Conservation (phyloP, 768 basidiomycete species). For the Hericium erinaceus region DNA sequence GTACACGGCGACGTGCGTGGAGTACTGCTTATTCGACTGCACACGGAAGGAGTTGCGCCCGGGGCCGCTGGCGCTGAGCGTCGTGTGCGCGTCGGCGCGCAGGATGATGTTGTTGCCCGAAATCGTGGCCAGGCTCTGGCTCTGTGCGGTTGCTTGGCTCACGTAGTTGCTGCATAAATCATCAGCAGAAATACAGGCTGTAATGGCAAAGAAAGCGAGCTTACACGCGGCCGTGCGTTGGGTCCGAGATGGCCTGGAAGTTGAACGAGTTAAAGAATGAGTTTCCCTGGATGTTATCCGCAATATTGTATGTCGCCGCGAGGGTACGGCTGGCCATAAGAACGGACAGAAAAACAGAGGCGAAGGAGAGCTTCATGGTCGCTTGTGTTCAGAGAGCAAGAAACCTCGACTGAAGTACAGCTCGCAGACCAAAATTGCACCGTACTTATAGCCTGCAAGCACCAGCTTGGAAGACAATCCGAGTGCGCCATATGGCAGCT, state of each 20-base stretch:
- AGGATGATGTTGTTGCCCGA: constrained; percentile 44
- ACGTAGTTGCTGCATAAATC: constrained; percentile 32
- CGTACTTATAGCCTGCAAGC: background rate
- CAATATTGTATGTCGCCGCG: constrained; percentile 37
- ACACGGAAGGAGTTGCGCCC: constrained; percentile 21
- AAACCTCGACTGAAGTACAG: background rate
- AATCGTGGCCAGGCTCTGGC: constrained; percentile 49
- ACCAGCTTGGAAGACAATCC: no score
- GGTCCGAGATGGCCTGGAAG: constrained; percentile 43
- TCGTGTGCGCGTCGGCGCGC: constrained; percentile 43
- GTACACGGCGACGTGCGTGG: constrained; percentile 17
- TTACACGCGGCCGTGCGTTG: constrained; percentile 62
- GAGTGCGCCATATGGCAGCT: no score
- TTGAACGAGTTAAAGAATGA: constrained; percentile 44
- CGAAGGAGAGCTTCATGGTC: background rate
- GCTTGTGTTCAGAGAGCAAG: background rate
- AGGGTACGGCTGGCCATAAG: constrained; percentile 26
- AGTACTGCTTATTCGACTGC: constrained; percentile 29
- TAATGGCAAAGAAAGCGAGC: constrained; percentile 7
- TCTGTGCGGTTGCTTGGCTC: constrained; percentile 35
- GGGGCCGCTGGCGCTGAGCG: constrained; percentile 32
- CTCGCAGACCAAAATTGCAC: background rate
- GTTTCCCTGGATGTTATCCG: constrained; percentile 35
- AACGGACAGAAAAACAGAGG: background rate
- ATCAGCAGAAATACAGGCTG: background rate